Evolutionary conservation across 495 filamentous ascomycete species (phyloP).

Genomic region (Rhypophila decipiens): DNA sequence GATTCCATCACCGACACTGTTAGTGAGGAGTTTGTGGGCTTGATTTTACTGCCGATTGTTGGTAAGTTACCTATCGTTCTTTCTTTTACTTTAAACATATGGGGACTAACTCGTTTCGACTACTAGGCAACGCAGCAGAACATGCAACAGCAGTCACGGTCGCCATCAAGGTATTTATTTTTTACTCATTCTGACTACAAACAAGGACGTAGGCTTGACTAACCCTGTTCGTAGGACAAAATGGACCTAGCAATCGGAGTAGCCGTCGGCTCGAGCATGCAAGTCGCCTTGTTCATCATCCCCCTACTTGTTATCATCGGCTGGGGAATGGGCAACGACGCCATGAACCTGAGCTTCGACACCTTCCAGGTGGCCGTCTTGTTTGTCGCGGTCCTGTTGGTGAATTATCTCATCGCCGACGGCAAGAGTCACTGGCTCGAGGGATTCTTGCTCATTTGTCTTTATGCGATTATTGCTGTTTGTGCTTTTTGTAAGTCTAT

Average conservation of each 20-base stretch:
- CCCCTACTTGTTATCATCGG: conserved; percentile 73
- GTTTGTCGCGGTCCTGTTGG: conserved; percentile 71
- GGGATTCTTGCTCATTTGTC: conserved; percentile 63
- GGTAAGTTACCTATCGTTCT: no score
- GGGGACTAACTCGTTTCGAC: no score
- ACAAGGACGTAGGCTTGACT: no score
- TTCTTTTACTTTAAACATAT: no score
- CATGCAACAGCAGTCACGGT: conserved; percentile 84
- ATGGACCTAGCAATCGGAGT: conserved; percentile 87
- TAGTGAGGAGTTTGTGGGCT: conserved; percentile 70
- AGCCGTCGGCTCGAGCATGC: conserved; percentile 79
- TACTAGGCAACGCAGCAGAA: conserved; percentile 83
- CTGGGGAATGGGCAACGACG: conserved; percentile 64
- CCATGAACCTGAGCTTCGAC: conserved; percentile 75
- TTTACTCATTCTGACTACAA: no score
- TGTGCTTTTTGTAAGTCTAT: conserved; percentile 49
- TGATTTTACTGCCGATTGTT: conserved; percentile 84
- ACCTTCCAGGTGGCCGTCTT: conserved; percentile 74
- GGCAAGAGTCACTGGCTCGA: conserved; percentile 63
- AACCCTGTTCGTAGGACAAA: no score
- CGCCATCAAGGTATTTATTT: conserved; percentile 73
- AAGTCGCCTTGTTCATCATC: conserved; percentile 75
- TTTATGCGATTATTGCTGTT: conserved; percentile 68
- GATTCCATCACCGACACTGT: conserved; percentile 59
- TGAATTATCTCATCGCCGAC: conserved; percentile 75